Conservation (phyloP, 169 alveolate species). For the Plasmodium gonderi region DNA sequence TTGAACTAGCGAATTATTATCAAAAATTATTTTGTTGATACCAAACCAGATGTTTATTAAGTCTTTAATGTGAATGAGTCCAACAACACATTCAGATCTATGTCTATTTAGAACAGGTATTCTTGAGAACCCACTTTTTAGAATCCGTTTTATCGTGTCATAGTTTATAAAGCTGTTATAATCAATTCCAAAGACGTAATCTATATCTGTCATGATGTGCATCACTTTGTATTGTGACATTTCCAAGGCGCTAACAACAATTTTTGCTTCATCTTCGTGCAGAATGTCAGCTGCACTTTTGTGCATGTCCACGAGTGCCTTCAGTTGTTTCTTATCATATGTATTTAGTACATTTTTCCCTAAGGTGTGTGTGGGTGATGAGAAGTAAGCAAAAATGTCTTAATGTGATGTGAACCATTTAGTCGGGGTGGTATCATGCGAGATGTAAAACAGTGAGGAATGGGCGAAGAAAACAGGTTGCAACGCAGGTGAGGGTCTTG, state of each 20-base stretch:
- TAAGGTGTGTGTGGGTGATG: neutral
- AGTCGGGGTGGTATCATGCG: too few species aligned
- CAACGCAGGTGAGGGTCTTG: too few species aligned
- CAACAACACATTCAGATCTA: slow-evolving; percentile 71
- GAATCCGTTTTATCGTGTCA: slow-evolving; percentile 73
- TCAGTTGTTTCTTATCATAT: slow-evolving; percentile 79
- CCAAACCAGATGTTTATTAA: slow-evolving; percentile 77
- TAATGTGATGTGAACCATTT: too few species aligned
- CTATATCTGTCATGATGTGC: slow-evolving; percentile 82
- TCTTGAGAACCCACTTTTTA: slow-evolving; percentile 81
- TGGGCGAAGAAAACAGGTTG: neutral
- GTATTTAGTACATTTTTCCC: slow-evolving; percentile 77
- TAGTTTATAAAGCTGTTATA: slow-evolving; percentile 74
- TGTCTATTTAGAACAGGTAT: slow-evolving; percentile 79
- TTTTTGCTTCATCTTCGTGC: slow-evolving; percentile 81
- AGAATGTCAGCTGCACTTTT: slow-evolving; percentile 77
- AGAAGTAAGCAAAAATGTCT: too few species aligned
- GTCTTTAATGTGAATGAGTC: slow-evolving; percentile 79
- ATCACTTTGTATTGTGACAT: slow-evolving; percentile 76
- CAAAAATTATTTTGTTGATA: slow-evolving; percentile 48
- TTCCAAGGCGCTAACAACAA: slow-evolving; percentile 80
- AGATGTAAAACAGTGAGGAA: too few species aligned
- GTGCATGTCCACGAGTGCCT: slow-evolving; percentile 85
- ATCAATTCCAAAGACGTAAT: slow-evolving; percentile 77
- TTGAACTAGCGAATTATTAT: neutral